A percentile compares a stretch with the other conserved stretches of the same genome.
These are phyloP conservation scores for Aspergillus unguis DNA, from an alignment of 2,329 filamentous ascomycete genomes.

Conservation along the genomic window DNA sequence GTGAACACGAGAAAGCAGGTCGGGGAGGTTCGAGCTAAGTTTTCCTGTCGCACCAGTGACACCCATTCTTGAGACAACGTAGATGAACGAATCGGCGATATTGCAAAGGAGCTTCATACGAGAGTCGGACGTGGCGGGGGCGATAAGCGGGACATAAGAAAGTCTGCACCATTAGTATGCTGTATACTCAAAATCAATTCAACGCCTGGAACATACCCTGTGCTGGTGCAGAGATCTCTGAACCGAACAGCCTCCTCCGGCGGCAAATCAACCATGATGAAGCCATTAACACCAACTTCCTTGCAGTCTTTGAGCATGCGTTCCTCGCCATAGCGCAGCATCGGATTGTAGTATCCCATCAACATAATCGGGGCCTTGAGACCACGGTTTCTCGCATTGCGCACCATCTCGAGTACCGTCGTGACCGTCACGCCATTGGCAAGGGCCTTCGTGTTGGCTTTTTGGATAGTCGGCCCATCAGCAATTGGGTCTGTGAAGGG, in stretches of 20 bases:
- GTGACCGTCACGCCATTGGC: conserved; percentile 82
- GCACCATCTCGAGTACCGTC: conserved; percentile 77
- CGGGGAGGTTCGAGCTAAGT: conserved; percentile 76
- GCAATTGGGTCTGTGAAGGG: conserved; percentile 98
- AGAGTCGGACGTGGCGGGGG: conserved; percentile 83
- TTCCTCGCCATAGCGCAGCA: conserved; percentile 92
- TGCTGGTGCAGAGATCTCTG: conserved; percentile 33
- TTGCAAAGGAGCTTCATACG: conserved; percentile 95
- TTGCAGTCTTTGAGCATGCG: conserved; percentile 79
- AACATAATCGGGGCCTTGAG: conserved; percentile 79
- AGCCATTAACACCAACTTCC: conserved; percentile 83
- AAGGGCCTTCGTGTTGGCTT: conserved; percentile 85
- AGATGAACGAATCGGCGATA: conserved; percentile 98
- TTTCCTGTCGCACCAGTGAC: conserved; percentile 87
- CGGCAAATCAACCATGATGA: conserved; percentile 95
- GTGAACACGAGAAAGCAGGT: conserved; percentile 80
- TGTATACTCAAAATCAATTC: background rate
- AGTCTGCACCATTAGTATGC: conserved; percentile 51
- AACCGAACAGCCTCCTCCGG: conserved; percentile 90
- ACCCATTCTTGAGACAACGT: conserved; percentile 95
- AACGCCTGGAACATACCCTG: conserved; percentile 25
- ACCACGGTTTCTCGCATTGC: conserved; percentile 71
- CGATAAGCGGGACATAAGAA: conserved; percentile 95
- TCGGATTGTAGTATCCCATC: conserved; percentile 99
- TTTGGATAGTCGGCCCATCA: conserved; percentile 96